A percentile compares a stretch with the other conserved stretches of the same genome.
Conservation (phyloP, 108 stramenopile species). For the Cyclotella atomus region DNA sequence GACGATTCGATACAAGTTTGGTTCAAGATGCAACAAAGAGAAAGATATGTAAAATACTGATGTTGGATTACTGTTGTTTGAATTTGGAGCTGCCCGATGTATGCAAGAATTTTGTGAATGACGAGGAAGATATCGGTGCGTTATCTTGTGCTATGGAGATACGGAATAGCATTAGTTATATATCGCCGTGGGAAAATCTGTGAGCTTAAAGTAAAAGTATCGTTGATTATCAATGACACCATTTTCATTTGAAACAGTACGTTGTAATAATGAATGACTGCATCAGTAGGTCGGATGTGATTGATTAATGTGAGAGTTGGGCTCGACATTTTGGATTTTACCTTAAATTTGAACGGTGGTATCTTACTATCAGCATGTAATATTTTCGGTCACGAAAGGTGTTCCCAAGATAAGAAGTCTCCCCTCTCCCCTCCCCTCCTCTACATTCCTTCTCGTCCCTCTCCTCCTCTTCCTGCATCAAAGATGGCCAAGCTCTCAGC, state of each 20-base stretch:
- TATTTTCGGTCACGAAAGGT: no score
- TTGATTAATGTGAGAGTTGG: no score
- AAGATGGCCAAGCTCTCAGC: constrained; percentile 38
- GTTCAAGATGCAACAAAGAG: constrained; percentile 38
- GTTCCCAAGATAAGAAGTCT: no score
- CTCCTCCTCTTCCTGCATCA: no score
- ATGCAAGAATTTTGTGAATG: neutral
- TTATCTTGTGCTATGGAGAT: constrained; percentile 35
- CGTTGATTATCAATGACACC: neutral
- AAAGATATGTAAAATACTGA: constrained; percentile 37
- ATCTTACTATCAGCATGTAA: no score
- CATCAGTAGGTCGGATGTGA: no score
- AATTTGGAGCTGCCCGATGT: constrained; percentile 43
- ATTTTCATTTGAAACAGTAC: no score
- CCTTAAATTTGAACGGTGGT: no score
- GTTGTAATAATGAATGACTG: no score
- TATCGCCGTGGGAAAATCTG: constrained; percentile 1
- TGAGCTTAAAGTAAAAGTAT: neutral
- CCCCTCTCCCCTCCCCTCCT: no score
- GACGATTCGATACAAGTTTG: constrained; percentile 35
- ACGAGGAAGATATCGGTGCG: constrained; percentile 4
- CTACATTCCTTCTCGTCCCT: no score
- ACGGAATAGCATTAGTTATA: neutral
- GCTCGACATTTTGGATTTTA: no score
- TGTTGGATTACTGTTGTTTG: constrained; percentile 53